Conservation (phyloP, 2,329 filamentous ascomycete species). For the Scorias spongiosa region DNA sequence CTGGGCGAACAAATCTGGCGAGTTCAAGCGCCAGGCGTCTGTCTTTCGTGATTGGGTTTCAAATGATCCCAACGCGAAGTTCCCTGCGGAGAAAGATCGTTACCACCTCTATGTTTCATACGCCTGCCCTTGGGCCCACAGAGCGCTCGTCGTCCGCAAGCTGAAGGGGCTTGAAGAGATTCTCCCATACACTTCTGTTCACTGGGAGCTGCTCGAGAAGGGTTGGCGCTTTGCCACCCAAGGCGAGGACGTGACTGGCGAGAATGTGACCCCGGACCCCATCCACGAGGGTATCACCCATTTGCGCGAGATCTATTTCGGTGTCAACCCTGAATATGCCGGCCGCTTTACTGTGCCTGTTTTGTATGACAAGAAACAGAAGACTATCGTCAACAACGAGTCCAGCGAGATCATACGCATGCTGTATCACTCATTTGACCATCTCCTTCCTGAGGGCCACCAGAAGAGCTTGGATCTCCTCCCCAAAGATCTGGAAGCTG, state of each 20-base stretch:
- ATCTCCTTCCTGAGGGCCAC: slow-evolving; percentile 22
- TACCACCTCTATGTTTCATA: slow-evolving; percentile 95
- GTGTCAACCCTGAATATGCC: slow-evolving; percentile 52
- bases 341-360: slow-evolving; percentile 81
- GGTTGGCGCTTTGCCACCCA: slow-evolving; percentile 68
- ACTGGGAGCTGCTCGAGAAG: slow-evolving; percentile 70
- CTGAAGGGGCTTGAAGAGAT: slow-evolving; percentile 86
- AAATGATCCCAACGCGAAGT: slow-evolving; percentile 53
- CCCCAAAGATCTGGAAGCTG: slow-evolving; percentile 26
- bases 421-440: slow-evolving; percentile 68
- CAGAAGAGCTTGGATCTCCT: slow-evolving; percentile 27
- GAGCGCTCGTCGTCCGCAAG: slow-evolving; percentile 72
- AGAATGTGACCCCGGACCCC: slow-evolving; percentile 44
- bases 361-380: slow-evolving; percentile 62
- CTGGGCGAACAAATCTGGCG: slow-evolving; percentile 78
- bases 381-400: slow-evolving; percentile 79
- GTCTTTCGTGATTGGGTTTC: slow-evolving; percentile 72
- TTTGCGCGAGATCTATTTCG: slow-evolving; percentile 68
- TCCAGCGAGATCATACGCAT: slow-evolving; percentile 86
- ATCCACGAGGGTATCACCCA: slow-evolving; percentile 54
- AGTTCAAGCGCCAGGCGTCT: slow-evolving; percentile 81
- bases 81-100: slow-evolving; percentile 70
- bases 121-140: slow-evolving; percentile 86
- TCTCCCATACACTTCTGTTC: slow-evolving; percentile 65
- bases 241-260: slow-evolving; percentile 29